A percentile compares a stretch with the other conserved stretches of the same genome.
Conservation (phyloP, 208 protist genomes). For the Leishmania tarentolae region DNA sequence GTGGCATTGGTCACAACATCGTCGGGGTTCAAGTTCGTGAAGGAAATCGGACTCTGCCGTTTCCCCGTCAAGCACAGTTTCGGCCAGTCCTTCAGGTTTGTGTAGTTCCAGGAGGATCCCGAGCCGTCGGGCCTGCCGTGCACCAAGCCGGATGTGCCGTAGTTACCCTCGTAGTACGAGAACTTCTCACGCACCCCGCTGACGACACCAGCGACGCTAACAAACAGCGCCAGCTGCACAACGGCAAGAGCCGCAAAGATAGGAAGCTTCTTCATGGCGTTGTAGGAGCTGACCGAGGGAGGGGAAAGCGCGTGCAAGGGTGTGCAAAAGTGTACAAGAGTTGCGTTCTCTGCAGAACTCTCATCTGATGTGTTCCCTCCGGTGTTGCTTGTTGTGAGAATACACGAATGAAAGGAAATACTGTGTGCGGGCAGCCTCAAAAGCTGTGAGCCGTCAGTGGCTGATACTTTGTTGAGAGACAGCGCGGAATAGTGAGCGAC, state of each 20-base stretch:
- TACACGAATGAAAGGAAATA: background rate
- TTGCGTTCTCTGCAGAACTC: background rate
- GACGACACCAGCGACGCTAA: background rate
- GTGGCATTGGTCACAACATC: conserved; percentile 37
- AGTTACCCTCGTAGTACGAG: conserved; percentile 55
- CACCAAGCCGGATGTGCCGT: conserved; percentile 48
- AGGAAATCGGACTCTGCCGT: conserved; percentile 76
- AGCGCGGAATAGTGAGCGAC: background rate
- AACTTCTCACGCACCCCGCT: conserved; percentile 9
- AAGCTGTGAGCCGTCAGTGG: background rate
- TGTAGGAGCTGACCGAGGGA: background rate
- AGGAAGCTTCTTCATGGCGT: background rate
- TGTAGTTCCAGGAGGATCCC: conserved; percentile 41
- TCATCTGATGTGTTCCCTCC: background rate
- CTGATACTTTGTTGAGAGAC: background rate
- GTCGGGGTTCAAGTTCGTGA: conserved; percentile 52
- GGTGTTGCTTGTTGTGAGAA: background rate
- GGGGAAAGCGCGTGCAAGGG: background rate
- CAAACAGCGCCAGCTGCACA: background rate
- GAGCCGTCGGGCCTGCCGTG: conserved; percentile 20
- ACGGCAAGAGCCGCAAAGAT: background rate
- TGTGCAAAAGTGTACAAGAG: background rate
- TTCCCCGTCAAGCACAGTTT: conserved; percentile 47
- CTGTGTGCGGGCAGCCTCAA: background rate
- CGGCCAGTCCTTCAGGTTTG: conserved; percentile 51